Base-by-base conservation (phyloP, 495 filamentous ascomycete genomes). In the Neurospora terricola region DNA sequence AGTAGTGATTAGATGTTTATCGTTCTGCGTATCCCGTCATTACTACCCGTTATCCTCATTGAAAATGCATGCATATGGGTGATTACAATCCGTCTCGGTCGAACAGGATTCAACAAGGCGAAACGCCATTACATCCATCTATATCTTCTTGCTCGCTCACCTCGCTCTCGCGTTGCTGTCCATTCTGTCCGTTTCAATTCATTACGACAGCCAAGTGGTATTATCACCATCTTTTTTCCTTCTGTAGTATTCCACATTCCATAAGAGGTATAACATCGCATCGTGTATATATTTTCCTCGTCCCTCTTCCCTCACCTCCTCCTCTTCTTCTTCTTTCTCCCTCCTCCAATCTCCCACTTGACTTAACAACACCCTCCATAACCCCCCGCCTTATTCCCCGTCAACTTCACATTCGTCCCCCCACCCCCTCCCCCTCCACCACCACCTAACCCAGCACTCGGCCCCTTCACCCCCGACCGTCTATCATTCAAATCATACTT, bases 401-500 rank as follows among this genome's bases (percentile, higher is more conserved):
- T 74, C 54, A 88, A 75, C 72, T 79, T 82, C 4, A 86, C 81
- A 59, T 80, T 80, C 69, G 81, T 81, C 18, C 88, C 87, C 39
- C 88, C 42, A 3, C 42, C 89, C 16, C 90, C 90, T 39, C 73
- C 75, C 10, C 74, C 75, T 11, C 18, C 72, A 11, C 23, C 40
- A 18, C 68, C 69, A n/a, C 34, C 40, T 30, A 54, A 66, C 40
- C 38, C 75, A 3, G 79, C 78, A 5, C 76, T 81, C 2, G 81
- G 84, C 3, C 82, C 84, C 81, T 97, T 98, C 43, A 99, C 96
- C n/a, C 96, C 96, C 72, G 90, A 93, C 76, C 95, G 88, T 75
- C 94, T 88, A 82, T 98, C 96, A 82, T 97, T 96, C 75, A 99
- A 84, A 82, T 98, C 94, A 81, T 98, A 98, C 77, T 88, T 92